Evolutionary conservation across 768 basidiomycete genomes (phyloP).

Genomic region (Melanogaster broomeanus): DNA sequence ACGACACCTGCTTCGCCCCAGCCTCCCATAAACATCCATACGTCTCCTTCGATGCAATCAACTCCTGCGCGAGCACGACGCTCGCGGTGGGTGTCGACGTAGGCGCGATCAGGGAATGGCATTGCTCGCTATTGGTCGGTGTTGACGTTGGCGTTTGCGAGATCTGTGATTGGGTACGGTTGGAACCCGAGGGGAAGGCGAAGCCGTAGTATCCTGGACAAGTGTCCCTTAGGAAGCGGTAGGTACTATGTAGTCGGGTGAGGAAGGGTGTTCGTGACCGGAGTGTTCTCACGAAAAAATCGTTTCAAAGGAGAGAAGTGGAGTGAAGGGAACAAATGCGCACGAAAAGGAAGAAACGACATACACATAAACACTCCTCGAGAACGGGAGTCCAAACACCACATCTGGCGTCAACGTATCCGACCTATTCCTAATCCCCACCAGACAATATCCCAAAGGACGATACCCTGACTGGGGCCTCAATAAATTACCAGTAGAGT

Average conservation of each 20-base stretch:
- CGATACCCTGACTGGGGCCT: conserved; percentile 2
- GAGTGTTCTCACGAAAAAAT: not conserved
- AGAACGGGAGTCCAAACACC: conserved; percentile 27
- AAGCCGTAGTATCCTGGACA: conserved; percentile 36
- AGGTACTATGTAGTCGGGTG: conserved; percentile 19
- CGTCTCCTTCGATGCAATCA: not conserved
- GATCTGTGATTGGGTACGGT: conserved; percentile 28
- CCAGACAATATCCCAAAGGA: conserved; percentile 13
- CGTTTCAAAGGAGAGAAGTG: too few relatives aligned
- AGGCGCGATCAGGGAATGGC: conserved; percentile 23
- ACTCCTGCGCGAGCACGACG: conserved; percentile 15
- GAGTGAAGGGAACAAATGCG: not conserved
- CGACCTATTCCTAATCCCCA: conserved; percentile 19
- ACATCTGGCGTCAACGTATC: conserved; percentile 13
- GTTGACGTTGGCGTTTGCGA: conserved; percentile 28
- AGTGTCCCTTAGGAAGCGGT: conserved; percentile 30
- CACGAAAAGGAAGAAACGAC: not conserved
- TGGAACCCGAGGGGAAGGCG: conserved; percentile 29
- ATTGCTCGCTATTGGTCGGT: conserved; percentile 25
- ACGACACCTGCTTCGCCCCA: conserved; percentile 2
- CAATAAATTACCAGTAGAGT: conserved; percentile 23
- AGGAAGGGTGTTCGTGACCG: not conserved
- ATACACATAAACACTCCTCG: conserved; percentile 34
- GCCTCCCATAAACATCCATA: conserved; percentile 17
- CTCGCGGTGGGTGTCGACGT: conserved; percentile 29